Evolutionary conservation across 78 protist species (phyloP).

Genomic region (Pigoraptor vietnamica): DNA sequence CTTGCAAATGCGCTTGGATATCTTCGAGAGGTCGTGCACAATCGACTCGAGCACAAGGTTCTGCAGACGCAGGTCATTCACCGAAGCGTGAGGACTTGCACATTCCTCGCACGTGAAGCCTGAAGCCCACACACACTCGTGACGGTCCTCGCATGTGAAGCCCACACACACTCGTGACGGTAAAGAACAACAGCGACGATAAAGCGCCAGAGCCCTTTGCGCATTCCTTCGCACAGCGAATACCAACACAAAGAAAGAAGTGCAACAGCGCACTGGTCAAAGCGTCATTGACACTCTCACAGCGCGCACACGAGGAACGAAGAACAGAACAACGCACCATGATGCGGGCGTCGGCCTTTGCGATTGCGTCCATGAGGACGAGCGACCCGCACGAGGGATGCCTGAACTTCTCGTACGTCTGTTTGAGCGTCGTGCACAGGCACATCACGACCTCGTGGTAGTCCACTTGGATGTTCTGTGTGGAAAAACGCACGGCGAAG

Average conservation of each 20-base stretch:
- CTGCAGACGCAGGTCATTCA: neutral
- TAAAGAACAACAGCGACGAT: too few species aligned
- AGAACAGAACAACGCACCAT: neutral
- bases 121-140: too few species aligned
- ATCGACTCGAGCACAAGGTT: neutral
- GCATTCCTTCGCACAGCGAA: too few species aligned
- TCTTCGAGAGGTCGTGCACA: neutral
- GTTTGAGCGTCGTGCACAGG: neutral
- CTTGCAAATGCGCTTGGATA: neutral
- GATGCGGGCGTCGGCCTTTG: neutral
- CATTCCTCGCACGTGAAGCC: too few species aligned
- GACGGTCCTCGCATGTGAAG: too few species aligned
- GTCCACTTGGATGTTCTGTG: slow-evolving; percentile 1
- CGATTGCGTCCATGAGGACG: neutral
- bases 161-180: too few species aligned
- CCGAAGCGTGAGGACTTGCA: neutral
- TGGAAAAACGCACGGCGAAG: too few species aligned
- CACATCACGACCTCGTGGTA: neutral
- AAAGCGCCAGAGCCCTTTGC: too few species aligned
- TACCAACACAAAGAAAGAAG: too few species aligned
- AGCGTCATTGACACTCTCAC: neutral
- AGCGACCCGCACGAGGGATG: neutral
- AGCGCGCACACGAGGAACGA: neutral
- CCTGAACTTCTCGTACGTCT: neutral
- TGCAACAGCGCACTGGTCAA: too few species aligned